These are phyloP conservation scores for Pichia nakasei DNA, from an alignment of 805 yeast species.

Conservation along the genomic window DNA sequence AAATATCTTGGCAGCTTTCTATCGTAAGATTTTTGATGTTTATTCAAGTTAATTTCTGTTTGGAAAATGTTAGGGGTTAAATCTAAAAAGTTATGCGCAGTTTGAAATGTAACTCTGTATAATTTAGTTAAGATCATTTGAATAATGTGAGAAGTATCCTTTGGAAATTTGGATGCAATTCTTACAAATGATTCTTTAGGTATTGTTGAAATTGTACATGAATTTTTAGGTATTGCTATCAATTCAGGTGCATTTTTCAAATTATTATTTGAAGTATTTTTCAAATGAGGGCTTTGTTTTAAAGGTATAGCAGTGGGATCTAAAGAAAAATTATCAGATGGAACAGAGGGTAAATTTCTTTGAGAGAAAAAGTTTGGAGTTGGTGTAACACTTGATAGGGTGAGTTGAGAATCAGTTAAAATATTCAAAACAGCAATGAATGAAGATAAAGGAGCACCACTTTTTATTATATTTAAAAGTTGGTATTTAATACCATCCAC, in stretches of 20 bases:
- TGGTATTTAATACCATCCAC: conserved; percentile 60
- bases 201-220: conserved; percentile 84
- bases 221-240: conserved; percentile 65
- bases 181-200: conserved; percentile 77
- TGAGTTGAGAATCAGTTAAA: conserved; percentile 29
- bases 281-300: conserved; percentile 3
- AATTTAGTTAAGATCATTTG: conserved; percentile 84
- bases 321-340: conserved; percentile 9
- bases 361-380: conserved; percentile 6
- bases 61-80: conserved; percentile 72
- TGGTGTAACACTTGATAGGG: conserved; percentile 8
- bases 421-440: conserved; percentile 70
- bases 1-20: conserved; percentile 55
- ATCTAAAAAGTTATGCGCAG: conserved; percentile 82
- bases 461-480: conserved; percentile 66
- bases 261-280: not conserved
- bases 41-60: conserved; percentile 63
- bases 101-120: conserved; percentile 84
- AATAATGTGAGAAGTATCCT: conserved; percentile 87
- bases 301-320: conserved; percentile 4
- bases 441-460: conserved; percentile 82
- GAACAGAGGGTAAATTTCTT: conserved; percentile 4
- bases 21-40: conserved; percentile 25
- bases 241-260: conserved; percentile 23
- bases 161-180: conserved; percentile 67